Conservation (phyloP, 2,329 filamentous ascomycete genomes). For the Cercospora zeae-maydis region DNA sequence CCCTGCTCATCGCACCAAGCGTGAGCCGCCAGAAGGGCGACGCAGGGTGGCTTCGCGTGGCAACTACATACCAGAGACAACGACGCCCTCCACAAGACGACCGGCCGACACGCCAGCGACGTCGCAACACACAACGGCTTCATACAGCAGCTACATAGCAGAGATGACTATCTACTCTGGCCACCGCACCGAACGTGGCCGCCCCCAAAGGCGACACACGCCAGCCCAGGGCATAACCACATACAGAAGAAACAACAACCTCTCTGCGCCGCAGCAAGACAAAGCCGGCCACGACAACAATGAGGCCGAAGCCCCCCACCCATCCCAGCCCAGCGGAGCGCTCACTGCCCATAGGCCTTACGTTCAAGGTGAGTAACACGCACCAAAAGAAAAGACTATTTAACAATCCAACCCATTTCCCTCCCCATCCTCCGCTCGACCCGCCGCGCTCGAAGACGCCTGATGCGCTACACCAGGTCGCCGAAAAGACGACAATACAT, state of each 20-base stretch:
- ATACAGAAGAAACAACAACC: not conserved
- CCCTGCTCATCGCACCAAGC: not conserved
- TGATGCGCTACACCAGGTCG: not conserved
- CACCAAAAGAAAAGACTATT: not conserved
- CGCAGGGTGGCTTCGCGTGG: not conserved
- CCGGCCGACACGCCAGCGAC: not conserved
- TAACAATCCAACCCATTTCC: not conserved
- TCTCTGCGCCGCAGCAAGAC: not conserved
- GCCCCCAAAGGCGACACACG: not conserved
- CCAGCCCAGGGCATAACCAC: not conserved
- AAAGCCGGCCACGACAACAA: not conserved
- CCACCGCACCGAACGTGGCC: not conserved
- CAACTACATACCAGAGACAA: not conserved
- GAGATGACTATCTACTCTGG: too few relatives aligned
- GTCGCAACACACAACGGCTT: too few relatives aligned
- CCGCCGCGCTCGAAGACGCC: not conserved
- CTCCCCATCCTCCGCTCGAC: not conserved
- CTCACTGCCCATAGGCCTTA: not conserved
- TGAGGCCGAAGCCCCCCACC: not conserved
- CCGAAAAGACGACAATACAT: not conserved
- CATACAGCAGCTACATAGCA: too few relatives aligned
- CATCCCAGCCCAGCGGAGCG: not conserved
- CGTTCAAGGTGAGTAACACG: not conserved
- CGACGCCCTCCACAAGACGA: not conserved
- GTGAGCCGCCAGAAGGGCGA: not conserved